phyloP scores from a whole-genome alignment of 2,329 filamentous ascomycete species.

The Colletotrichum australisinense region DNA sequence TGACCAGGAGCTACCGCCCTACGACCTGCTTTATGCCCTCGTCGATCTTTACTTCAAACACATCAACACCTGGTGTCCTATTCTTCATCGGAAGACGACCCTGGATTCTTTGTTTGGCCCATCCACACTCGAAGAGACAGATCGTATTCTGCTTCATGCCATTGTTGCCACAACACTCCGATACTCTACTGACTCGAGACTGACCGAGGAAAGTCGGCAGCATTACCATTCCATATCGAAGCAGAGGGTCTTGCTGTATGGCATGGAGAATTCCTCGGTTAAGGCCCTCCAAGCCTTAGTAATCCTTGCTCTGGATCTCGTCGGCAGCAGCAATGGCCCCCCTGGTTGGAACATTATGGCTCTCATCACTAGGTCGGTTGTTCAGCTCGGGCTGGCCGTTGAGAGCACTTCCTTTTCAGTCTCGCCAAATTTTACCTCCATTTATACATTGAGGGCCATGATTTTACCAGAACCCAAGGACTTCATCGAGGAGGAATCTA shows the following conservation, averaged over 20 bases:
- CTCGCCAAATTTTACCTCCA: constrained; percentile 83
- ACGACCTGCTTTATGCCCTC: constrained; percentile 78
- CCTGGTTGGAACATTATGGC: constrained; percentile 94
- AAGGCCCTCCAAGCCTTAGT: constrained; percentile 89
- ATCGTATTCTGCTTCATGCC: constrained; percentile 85
- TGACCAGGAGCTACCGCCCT: constrained; percentile 78
- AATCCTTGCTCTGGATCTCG: constrained; percentile 85
- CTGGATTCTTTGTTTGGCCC: constrained; percentile 85
- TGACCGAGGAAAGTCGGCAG: constrained; percentile 78
- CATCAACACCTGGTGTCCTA: constrained; percentile 88
- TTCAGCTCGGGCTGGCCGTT: constrained; percentile 86
- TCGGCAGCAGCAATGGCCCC: constrained; percentile 88
- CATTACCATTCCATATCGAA: constrained; percentile 86
- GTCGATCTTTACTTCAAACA: constrained; percentile 84
- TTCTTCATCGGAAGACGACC: constrained; percentile 86
- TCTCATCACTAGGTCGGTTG: constrained; percentile 87
- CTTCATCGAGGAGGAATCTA: constrained; percentile 90
- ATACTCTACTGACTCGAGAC: constrained; percentile 80
- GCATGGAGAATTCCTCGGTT: constrained; percentile 89
- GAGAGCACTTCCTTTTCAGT: constrained; percentile 84
- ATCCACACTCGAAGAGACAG: constrained; percentile 80
- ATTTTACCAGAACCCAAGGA: constrained; percentile 84
- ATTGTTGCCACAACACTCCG: constrained; percentile 90
- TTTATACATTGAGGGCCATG: constrained; percentile 89
- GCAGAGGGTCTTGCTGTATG: constrained; percentile 86